Percentiles rank a stretch among this genome's conserved stretches.
Conservation (phyloP, 257 asterid genomes). For the Cordia subcordata region DNA sequence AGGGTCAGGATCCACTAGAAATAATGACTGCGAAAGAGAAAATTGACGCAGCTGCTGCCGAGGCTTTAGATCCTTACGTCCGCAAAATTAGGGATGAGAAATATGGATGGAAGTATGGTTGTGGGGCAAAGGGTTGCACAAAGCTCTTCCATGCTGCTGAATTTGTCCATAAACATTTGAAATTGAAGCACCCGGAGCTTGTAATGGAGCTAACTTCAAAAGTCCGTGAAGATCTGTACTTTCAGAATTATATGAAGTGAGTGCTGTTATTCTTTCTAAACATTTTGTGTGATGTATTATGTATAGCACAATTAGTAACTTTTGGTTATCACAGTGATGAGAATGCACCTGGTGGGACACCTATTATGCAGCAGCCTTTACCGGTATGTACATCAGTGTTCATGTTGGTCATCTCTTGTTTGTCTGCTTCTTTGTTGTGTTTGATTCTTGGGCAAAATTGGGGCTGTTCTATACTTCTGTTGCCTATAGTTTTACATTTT, state of each 20-base stretch:
- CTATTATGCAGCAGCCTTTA: slow-evolving; percentile 80
- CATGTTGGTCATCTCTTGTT: background rate
- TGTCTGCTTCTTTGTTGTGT: background rate
- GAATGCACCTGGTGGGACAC: slow-evolving; percentile 92
- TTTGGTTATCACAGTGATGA: slow-evolving; percentile 61
- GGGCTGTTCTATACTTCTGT: background rate
- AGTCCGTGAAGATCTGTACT: slow-evolving; percentile 88
- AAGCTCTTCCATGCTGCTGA: slow-evolving; percentile 97
- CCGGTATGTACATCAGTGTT: slow-evolving; percentile 43
- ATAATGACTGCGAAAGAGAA: slow-evolving; percentile 90
- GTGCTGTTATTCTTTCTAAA: slow-evolving; percentile 14
- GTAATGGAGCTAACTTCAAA: slow-evolving; percentile 67
- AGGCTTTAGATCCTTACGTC: slow-evolving; percentile 83
- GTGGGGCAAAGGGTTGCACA: slow-evolving; percentile 99
- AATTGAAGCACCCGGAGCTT: slow-evolving; percentile 87
- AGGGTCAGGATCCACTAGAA: slow-evolving; percentile 85
- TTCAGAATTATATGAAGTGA: slow-evolving; percentile 93
- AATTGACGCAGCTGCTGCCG: slow-evolving; percentile 82
- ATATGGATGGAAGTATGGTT: slow-evolving; percentile 99
- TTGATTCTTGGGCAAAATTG: background rate
- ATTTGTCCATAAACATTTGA: slow-evolving; percentile 88
- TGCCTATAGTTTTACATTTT: background rate
- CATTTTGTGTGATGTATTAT: slow-evolving; percentile 3
- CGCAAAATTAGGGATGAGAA: slow-evolving; percentile 98
- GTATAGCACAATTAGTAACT: slow-evolving; percentile 15